These are phyloP conservation scores for Wickerhamomyces sp. DNA, from an alignment of 1,139 yeast genomes.

Conservation along the genomic window DNA sequence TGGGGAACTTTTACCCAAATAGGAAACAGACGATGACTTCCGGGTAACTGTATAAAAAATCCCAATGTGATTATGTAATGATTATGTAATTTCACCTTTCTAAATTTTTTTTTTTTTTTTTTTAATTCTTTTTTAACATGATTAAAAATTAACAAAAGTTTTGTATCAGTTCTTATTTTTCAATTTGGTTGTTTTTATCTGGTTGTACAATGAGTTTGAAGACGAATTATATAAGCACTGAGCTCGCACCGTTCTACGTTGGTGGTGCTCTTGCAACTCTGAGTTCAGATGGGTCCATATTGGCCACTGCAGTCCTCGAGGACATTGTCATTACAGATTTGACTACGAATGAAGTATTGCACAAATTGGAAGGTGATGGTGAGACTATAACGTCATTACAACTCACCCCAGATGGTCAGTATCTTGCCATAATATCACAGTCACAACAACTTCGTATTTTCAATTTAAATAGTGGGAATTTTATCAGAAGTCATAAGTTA, in stretches of 20 bases:
- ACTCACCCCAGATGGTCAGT: constrained; percentile 70
- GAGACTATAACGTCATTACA: constrained; percentile 72
- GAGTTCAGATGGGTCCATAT: constrained; percentile 54
- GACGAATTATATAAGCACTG: constrained; percentile 36
- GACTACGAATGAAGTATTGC: constrained; percentile 50
- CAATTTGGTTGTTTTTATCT: too few species aligned
- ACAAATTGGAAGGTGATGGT: constrained; percentile 77
- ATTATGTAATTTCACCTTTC: neutral
- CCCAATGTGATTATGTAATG: too few species aligned
- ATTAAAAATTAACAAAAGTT: neutral
- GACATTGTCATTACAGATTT: constrained; percentile 70
- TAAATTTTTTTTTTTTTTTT: neutral
- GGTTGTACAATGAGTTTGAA: constrained; percentile 15
- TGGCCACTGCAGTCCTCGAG: constrained; percentile 80
- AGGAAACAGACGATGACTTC: neutral
- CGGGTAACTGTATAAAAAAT: neutral
- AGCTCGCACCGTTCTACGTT: constrained; percentile 72
- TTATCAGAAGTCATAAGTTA: constrained; percentile 50
- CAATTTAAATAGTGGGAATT: constrained; percentile 32
- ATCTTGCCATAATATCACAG: constrained; percentile 71
- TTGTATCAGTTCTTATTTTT: too few species aligned
- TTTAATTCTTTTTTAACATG: neutral
- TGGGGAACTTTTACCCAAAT: neutral
- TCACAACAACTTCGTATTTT: constrained; percentile 77
- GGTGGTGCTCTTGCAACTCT: constrained; percentile 79